Base-by-base conservation (phyloP, 2,329 filamentous ascomycete genomes). In the Mariannaea sp. region DNA sequence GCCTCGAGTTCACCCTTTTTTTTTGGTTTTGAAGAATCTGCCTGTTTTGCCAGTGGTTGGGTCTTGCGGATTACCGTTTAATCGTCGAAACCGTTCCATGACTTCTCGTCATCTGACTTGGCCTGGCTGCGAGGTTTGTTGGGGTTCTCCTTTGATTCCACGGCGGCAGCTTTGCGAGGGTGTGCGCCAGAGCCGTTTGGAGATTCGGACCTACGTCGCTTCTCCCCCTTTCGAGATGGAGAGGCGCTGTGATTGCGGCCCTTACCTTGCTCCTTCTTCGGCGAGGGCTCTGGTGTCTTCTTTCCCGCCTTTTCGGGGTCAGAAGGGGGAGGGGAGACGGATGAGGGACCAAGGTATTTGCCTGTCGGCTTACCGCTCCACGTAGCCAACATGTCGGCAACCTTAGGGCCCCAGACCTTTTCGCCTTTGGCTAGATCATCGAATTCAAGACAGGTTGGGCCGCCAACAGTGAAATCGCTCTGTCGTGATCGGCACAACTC, bases 401-500 rank as follows among this genome's bases (percentile, higher is more conserved):
- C 79, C 70, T 91, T 82, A 0, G 90, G 89, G 0, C 83, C 90
- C 92, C 93, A 97, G 7, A 89, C 83, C 1, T 85, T 81, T 70
- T 96, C 90, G 1, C 89, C 91, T 60, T 86, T 82, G 51, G 80
- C 80, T 4, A 97, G 74, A 58, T 96, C 90, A 9, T 83, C 77
- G 68, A 89, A 96, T 62, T 94, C 88, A 16, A 97, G 72, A 47
- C 91, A 88, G 67, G 90, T 92, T 4, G 77, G 73, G 27, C 82
- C 79, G 1, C 83, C 85, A 0, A 96, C 75, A 51, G 82, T 80
- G 66, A 95, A 97, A 56, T 91, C 84, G 14, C 85, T 89, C 73
- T 99, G 94, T 46, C 89, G 84, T 3, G 85, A 88, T 49, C 94
- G 87, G 51, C 88, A 82, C 16, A 99, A 82, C 63, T 89, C 86